Evolutionary conservation across 2,329 filamentous ascomycete genomes (phyloP).

Genomic region (Aureobasidium subglaciale): DNA sequence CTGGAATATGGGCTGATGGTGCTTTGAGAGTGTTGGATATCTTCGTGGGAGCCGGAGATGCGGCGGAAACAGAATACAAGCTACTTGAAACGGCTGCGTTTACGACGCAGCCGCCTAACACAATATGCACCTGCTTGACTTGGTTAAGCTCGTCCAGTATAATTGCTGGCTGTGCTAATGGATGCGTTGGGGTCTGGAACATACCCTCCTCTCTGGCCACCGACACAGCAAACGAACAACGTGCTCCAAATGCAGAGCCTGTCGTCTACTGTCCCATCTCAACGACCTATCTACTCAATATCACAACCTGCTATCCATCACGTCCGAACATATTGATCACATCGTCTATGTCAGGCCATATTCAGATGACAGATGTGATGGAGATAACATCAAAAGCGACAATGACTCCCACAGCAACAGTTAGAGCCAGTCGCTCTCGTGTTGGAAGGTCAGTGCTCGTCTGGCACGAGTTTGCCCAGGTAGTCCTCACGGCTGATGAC

Average conservation of each 20-base stretch:
- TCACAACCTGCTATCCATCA: conserved; percentile 47
- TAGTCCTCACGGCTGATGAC: conserved; percentile 49
- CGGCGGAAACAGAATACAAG: conserved; percentile 26
- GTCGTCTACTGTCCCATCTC: conserved; percentile 38
- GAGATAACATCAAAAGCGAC: conserved; percentile 38
- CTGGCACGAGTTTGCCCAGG: conserved; percentile 51
- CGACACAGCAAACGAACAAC: conserved; percentile 29
- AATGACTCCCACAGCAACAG: conserved; percentile 39
- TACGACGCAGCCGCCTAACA: conserved; percentile 42
- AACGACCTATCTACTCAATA: conserved; percentile 41
- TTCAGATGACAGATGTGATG: conserved; percentile 48
- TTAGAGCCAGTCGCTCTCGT: conserved; percentile 42
- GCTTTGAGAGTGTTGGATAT: conserved; percentile 48
- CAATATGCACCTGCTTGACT: conserved; percentile 48
- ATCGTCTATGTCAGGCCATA: conserved; percentile 48
- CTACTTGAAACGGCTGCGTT: conserved; percentile 44
- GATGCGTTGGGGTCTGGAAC: conserved; percentile 50
- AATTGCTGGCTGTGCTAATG: conserved; percentile 50
- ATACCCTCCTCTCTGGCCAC: conserved; percentile 31
- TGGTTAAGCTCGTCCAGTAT: conserved; percentile 53
- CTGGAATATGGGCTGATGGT: conserved; percentile 53
- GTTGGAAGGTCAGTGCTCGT: conserved; percentile 42
- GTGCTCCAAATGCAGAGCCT: conserved; percentile 25
- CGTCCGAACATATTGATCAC: conserved; percentile 47
- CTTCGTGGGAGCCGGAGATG: conserved; percentile 21